Base-by-base conservation (phyloP, 176 grass and related monocot species). In the Eleusine indica region DNA sequence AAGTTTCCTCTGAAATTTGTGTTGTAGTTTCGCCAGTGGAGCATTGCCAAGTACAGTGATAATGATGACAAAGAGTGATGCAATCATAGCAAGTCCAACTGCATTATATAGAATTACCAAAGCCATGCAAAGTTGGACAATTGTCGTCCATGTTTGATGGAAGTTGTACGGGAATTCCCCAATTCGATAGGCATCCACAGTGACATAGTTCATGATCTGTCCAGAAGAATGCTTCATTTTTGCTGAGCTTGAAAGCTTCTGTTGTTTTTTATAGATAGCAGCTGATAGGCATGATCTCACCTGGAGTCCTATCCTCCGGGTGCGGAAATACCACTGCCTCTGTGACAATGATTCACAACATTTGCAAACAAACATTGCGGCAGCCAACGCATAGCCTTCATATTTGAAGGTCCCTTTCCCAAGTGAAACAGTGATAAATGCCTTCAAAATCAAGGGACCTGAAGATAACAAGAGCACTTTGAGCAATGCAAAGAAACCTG, bases 121-220 rank as follows among this genome's bases (percentile, higher is more conserved):
- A 83, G 91, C 74, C 54, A 98, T 79, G 90, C 82, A 90, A 69
- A 98, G 95, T 74, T 98, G 92, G 47, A 95, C 71, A 65, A 56
- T 87, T 65, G 95, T 93, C 9, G 95, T 93, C 95, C 95, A 95
- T 62, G 90, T 98, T 70, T 95, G 95, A 78, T 98, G 92, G 82
- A 98, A 98, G 92, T 86, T 91, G 78, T 86, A 98, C 3, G 95
- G 95, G 76, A 98, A 98, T 37, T 98, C 95, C 4, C 95, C 95
- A 75, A 98, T 91, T 49, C 95, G 38, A 53, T 98, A 98, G 2
- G 86, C 95, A 77, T 98, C 95, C 4, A 98, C 95, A 0, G 89
- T 98, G 35, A 98, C 86, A 77, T 98, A 95, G 74, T 95, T 98
- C 89, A 93, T 95, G 51, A 98, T 98, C 82, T 93, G 57, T n/a